These are phyloP conservation scores for Exophiala sp. DNA, from an alignment of 2,329 filamentous ascomycete genomes.

Conservation along the genomic window DNA sequence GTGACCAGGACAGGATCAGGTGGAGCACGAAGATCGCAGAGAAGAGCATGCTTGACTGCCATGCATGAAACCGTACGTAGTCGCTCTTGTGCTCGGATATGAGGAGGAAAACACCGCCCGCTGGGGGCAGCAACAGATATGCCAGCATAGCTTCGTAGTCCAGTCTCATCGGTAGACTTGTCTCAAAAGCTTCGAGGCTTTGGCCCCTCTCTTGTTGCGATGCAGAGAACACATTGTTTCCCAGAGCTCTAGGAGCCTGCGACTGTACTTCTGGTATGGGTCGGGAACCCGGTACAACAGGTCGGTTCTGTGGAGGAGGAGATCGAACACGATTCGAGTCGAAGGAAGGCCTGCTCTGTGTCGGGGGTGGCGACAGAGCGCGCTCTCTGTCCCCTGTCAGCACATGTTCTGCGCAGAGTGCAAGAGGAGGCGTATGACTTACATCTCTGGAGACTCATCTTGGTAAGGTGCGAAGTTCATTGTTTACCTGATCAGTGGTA, in stretches of 20 bases:
- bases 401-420: not conserved
- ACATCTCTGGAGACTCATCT: slow-evolving; percentile 76
- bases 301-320: slow-evolving; percentile 47
- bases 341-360: slow-evolving; percentile 33
- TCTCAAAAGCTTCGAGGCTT: slow-evolving; percentile 77
- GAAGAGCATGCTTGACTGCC: slow-evolving; percentile 86
- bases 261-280: slow-evolving; percentile 41
- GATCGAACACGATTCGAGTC: slow-evolving; percentile 55
- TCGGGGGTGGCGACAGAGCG: slow-evolving; percentile 68
- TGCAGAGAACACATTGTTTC: slow-evolving; percentile 29
- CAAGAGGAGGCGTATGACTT: slow-evolving; percentile 1
- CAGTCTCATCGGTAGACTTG: slow-evolving; percentile 77
- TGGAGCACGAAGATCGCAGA: slow-evolving; percentile 68
- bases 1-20: slow-evolving; percentile 80
- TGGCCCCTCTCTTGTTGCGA: slow-evolving; percentile 51
- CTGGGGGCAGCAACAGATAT: slow-evolving; percentile 78
- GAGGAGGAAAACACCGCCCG: slow-evolving; percentile 78
- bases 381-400: slow-evolving; percentile 54
- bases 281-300: slow-evolving; percentile 42
- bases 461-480: slow-evolving; percentile 99
- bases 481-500: slow-evolving; percentile 22
- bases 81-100: slow-evolving; percentile 92
- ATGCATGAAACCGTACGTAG: slow-evolving; percentile 96
- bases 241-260: slow-evolving; percentile 40
- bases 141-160: slow-evolving; percentile 89